These are phyloP conservation scores for Phytophthora fragariae DNA, from an alignment of 352 stramenopile genomes.

Conservation along the genomic window DNA sequence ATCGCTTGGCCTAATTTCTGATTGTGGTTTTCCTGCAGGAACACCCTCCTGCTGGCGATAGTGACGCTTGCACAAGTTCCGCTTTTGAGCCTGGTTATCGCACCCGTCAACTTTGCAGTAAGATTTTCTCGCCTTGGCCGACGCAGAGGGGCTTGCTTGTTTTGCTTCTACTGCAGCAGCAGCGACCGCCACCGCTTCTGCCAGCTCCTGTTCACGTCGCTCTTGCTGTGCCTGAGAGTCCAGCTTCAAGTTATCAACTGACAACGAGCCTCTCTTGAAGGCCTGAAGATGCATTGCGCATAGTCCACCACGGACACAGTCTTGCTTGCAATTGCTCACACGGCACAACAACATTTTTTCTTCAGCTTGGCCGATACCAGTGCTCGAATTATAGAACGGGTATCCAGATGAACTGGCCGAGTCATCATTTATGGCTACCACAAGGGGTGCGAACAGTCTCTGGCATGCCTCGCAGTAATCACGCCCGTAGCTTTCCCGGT, in stretches of 20 bases:
- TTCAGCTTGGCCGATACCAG: conserved; percentile 25
- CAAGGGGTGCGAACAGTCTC: conserved; percentile 62
- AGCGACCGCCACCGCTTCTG: conserved; percentile 24
- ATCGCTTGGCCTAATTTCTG: conserved; percentile 12
- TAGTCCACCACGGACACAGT: conserved; percentile 42
- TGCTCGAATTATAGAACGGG: conserved; percentile 14
- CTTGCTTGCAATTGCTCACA: conserved; percentile 44
- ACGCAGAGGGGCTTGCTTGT: conserved; percentile 22
- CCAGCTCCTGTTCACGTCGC: conserved; percentile 35
- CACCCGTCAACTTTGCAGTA: conserved; percentile 72
- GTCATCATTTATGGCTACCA: conserved; percentile 50
- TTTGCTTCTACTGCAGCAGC: conserved; percentile 25
- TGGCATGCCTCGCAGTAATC: conserved; percentile 74
- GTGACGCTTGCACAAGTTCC: conserved; percentile 70
- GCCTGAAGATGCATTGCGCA: conserved; percentile 58
- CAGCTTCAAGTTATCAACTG: conserved; percentile 69
- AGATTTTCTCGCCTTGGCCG: conserved; percentile 64
- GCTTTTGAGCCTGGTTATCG: conserved; percentile 70
- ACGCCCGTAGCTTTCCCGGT: conserved; percentile 55
- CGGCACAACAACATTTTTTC: conserved; percentile 46
- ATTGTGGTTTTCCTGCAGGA: conserved; percentile 20
- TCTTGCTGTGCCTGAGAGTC: conserved; percentile 42
- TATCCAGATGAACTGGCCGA: conserved; percentile 21
- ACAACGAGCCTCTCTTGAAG: conserved; percentile 60
- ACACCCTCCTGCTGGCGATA: conserved; percentile 52